Evolutionary conservation across 73 alveolate species (phyloP), one percentile per base, ranked within the genome.

Genomic region (Loxodes magnus): DNA sequence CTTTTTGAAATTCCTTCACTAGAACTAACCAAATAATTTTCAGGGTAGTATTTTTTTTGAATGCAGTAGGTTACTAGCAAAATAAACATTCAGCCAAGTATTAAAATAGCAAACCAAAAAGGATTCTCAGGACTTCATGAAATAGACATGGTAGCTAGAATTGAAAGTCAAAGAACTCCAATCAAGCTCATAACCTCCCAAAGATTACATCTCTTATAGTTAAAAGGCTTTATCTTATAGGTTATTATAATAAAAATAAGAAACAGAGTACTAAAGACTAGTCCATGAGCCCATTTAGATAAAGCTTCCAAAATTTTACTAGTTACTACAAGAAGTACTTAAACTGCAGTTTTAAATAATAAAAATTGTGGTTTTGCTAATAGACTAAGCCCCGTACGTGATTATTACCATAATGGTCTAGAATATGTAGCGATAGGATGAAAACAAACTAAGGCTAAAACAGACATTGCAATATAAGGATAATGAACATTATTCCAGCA

Each of bases 391-490:
- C 59, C 59, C 27, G 59, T 46, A n/a, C 27, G 22, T n/a, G 59
- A 37, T 24, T 46, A 41, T 19, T 46, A 41, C 60, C 59, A 46
- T 0, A 46, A 23, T 24, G 59, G 59, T 5, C 59, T 14, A 10
- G 35, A 12, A 24, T 25, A 46, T 16, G 17, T 41, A 46, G 59
- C 59, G 17, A 46, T 24, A 46, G 59, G 59, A n/a, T 46, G 43
- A 46, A 25, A 46, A 19, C 17, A 22, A 10, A 19, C 7, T n/a
- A 46, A 25, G n/a, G 59, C 59, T 20, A 46, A 17, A 0, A 23
- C 39, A 0, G 59, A 16, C 59, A 46, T 46, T 24, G 39, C 59
- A 25, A 46, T 16, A 23, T 46, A 46, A 22, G 59, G 59, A 1
- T 7, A 21, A 46, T 46, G 59, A 2, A 25, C 17, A 21, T 24